Base-by-base conservation (phyloP, 345 rosid genomes). In the Schrenkiella parvula region DNA sequence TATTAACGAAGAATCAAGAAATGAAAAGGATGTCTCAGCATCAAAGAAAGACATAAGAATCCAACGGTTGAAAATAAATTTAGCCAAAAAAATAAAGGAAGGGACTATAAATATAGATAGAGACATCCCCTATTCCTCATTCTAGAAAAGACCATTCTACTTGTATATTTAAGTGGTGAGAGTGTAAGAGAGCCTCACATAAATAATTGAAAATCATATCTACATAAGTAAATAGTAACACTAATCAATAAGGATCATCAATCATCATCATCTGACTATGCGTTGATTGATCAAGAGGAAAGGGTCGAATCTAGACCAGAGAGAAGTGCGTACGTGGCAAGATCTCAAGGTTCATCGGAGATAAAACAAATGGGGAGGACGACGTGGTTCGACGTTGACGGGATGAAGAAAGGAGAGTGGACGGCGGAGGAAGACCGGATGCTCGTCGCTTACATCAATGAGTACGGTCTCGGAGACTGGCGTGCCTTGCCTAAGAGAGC, bases 331-430 rank as follows among this genome's bases (percentile, higher is more conserved):
- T 37, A 60, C 64, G 69, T 43, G 50, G 7, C 39, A 5, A 67
- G 44, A 67, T 52, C 64, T 51, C 38, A 26, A 34, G 60, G 59
- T 10, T 69, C 8, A 6, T 22, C 58, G 26, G 64, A 34, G 44
- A 28, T 21, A 47, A 60, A 72, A n/a, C n/a, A n/a, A 52, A 75
- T 76, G 79, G 79, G 75, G 43, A 76, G 75, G 53, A 76, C 75
- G 23, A 47, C 79, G 3, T 76, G 79, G 79, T 31, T 55, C 29
- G 79, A 76, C 71, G 75, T 28, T 0, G 60, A 70, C 38, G 79
- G 79, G 59, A 23, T 85, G 64, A 92, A 84, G 84, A 89, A 83
- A 59, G 98, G 98, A 48, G 92, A 95, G 14, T 89, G 98, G 96
- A 84, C 88, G 18, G 77, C 74, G 1, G 90, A 89, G 74, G 98